Evolutionary conservation across 148 eudicot species (phyloP), one percentile per base, ranked within the genome.

Genomic region (Cornus controversa): DNA sequence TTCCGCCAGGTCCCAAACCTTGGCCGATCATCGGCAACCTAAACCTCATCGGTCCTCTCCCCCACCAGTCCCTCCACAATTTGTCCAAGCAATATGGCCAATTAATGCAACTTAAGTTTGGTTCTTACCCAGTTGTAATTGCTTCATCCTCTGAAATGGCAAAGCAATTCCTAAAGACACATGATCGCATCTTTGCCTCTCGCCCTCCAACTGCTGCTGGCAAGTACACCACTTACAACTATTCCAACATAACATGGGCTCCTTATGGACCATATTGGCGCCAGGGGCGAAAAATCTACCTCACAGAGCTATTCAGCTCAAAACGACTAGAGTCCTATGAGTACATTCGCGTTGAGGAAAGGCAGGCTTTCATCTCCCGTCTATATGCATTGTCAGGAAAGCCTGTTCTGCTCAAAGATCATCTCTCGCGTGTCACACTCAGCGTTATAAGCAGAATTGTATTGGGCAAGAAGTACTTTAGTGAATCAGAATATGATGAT

Each of bases 1-100:
- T 50, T 20, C 83, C 82, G 0, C 84, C 84, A 4, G 86, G 86
- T 18, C 86, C 86, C 4, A 76, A 45, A 40, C 86, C 86, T n/a
- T 83, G 74, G 86, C 83, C 83, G 0, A 25, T 83, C 22, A 69
- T 83, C 1, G 86, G 86, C 60, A 83, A 83, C 71, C 60, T 80
- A 10, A 60, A 80, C 78, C 83, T 80, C 47, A 65, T 79, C 0
- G 80, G 86, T 27, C 69, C 83, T 4, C 63, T 72, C 53, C 83
- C 83, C 5, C 86, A 83, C 73, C 80, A 72, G 40, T 83, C 83
- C 67, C 67, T 80, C 45, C 80, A 80, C 80, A 29, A 40, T 1
- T 31, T 83, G 13, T 75, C 86, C 67, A 53, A 64, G 64, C 80
- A 77, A n/a, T 76, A 83, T 36, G 83, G 86, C 10, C 74, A 69